phyloP scores from a whole-genome alignment of 2,329 filamentous ascomycete genomes.

The Stenocarpella maydis region DNA sequence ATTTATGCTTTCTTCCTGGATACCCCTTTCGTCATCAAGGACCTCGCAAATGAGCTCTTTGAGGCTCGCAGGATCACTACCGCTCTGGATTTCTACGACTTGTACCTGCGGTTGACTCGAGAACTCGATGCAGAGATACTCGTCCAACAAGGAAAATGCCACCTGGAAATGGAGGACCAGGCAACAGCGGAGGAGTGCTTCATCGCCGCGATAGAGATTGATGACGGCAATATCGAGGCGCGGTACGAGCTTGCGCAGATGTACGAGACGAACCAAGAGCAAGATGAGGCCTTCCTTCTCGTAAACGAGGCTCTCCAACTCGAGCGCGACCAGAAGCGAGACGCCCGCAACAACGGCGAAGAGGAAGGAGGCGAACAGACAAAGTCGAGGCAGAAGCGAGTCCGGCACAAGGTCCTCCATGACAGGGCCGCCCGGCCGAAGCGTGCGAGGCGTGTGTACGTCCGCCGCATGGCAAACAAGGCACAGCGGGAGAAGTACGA shows the following conservation, averaged over 20 bases:
- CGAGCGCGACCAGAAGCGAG: conserved; percentile 53
- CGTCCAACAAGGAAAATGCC: conserved; percentile 71
- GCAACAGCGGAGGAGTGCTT: conserved; percentile 81
- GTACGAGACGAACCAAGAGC: conserved; percentile 78
- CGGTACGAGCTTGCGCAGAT: conserved; percentile 83
- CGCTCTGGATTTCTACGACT: conserved; percentile 65
- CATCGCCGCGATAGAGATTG: conserved; percentile 75
- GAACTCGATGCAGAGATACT: conserved; percentile 61
- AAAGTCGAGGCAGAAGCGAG: conserved; percentile 33
- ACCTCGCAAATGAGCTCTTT: conserved; percentile 62
- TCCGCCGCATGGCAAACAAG: conserved; percentile 39
- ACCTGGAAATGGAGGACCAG: conserved; percentile 68
- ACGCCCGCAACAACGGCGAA: conserved; percentile 41
- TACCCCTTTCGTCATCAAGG: conserved; percentile 81
- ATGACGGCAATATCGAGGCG: conserved; percentile 77
- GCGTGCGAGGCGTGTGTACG: conserved; percentile 32
- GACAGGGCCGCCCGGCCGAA: conserved; percentile 30
- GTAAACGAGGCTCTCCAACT: conserved; percentile 78
- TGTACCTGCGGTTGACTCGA: conserved; percentile 58
- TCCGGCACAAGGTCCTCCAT: conserved; percentile 43
- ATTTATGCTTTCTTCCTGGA: conserved; percentile 63
- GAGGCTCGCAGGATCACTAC: conserved; percentile 45
- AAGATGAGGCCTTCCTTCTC: conserved; percentile 79
- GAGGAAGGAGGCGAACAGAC: conserved; percentile 43
- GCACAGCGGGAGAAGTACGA: conserved; percentile 42